A percentile compares a stretch with the other conserved stretches of the same genome.
phyloP scores from a whole-genome alignment of 2,329 filamentous ascomycete genomes.

The Phialocephala sp. region DNA sequence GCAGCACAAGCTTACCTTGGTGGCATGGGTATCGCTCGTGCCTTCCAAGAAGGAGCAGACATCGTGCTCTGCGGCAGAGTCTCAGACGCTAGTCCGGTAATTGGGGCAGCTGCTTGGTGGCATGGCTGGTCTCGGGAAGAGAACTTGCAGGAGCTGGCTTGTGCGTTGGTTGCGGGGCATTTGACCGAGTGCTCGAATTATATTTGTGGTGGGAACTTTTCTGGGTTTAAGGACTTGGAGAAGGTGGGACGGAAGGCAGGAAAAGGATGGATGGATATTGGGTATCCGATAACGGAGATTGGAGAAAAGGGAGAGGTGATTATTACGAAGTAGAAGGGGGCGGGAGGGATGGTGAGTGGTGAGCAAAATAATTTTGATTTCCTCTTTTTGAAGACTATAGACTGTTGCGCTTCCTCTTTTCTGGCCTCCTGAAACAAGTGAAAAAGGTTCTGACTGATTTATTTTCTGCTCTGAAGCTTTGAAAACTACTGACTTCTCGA shows the following conservation, averaged over 20 bases:
- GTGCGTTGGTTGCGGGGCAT: constrained; percentile 44
- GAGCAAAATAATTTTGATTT: background rate
- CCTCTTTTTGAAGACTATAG: background rate
- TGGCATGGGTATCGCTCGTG: constrained; percentile 48
- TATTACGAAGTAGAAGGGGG: constrained; percentile 51
- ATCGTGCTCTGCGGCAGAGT: constrained; percentile 52
- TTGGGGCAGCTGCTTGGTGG: constrained; percentile 47
- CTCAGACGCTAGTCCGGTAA: constrained; percentile 50
- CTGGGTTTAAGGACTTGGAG: constrained; percentile 40
- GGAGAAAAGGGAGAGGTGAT: constrained; percentile 48
- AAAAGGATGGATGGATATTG: constrained; percentile 46
- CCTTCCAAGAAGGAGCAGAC: constrained; percentile 48
- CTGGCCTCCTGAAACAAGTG: background rate
- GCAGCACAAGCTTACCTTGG: constrained; percentile 51
- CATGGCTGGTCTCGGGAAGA: constrained; percentile 47
- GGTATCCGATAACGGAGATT: constrained; percentile 54
- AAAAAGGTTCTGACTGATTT: background rate
- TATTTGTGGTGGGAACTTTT: constrained; percentile 35
- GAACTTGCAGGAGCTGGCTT: constrained; percentile 46
- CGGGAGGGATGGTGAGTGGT: constrained; percentile 34
- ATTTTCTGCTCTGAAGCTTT: background rate
- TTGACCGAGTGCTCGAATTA: constrained; percentile 43
- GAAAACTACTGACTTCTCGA: background rate
- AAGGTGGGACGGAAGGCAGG: constrained; percentile 12
- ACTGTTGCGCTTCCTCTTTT: background rate